These are phyloP conservation scores for Pseudozyma hubeiensis DNA, from an alignment of 1,284 basidiomycete species.

Conservation along the genomic window DNA sequence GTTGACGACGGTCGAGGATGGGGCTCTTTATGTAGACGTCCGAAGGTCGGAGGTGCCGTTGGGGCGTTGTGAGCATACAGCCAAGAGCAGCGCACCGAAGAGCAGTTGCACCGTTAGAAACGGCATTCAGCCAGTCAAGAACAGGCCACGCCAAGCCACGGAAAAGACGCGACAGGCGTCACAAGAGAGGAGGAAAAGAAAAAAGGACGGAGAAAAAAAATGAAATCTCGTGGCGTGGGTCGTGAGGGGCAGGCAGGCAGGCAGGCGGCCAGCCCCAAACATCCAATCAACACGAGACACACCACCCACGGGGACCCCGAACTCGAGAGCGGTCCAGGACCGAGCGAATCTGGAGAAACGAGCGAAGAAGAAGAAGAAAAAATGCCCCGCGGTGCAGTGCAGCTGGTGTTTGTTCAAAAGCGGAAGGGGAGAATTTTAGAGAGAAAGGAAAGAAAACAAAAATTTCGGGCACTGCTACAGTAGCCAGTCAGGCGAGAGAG, in stretches of 20 bases:
- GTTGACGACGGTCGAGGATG: neutral
- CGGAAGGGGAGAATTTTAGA: neutral
- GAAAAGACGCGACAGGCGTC: too few relatives aligned
- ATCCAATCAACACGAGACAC: slow-evolving; percentile 25
- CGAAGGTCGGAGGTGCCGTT: slow-evolving; percentile 1
- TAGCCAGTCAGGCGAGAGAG: slow-evolving; percentile 3
- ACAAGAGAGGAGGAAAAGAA: too few relatives aligned
- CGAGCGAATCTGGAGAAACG: slow-evolving; percentile 17
- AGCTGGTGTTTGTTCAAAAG: too few relatives aligned
- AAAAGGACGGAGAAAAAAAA: too few relatives aligned
- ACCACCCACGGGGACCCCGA: slow-evolving; percentile 28
- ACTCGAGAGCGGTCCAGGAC: neutral
- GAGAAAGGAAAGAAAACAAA: too few relatives aligned
- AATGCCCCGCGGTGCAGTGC: too few relatives aligned
- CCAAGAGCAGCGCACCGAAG: too few relatives aligned
- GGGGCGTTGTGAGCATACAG: neutral
- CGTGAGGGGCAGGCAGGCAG: neutral
- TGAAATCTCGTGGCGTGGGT: too few relatives aligned
- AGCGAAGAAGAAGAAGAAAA: too few relatives aligned
- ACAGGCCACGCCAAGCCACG: neutral
- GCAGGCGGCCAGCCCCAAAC: slow-evolving; percentile 10
- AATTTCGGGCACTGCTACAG: neutral
- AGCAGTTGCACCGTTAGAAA: too few relatives aligned
- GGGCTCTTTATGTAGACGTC: slow-evolving; percentile 42
- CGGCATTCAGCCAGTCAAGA: too few relatives aligned